A percentile compares a stretch with the other conserved stretches of the same genome.
These are phyloP conservation scores for Takashimella tepidaria DNA, from an alignment of 1,284 basidiomycete species.

Conservation along the genomic window DNA sequence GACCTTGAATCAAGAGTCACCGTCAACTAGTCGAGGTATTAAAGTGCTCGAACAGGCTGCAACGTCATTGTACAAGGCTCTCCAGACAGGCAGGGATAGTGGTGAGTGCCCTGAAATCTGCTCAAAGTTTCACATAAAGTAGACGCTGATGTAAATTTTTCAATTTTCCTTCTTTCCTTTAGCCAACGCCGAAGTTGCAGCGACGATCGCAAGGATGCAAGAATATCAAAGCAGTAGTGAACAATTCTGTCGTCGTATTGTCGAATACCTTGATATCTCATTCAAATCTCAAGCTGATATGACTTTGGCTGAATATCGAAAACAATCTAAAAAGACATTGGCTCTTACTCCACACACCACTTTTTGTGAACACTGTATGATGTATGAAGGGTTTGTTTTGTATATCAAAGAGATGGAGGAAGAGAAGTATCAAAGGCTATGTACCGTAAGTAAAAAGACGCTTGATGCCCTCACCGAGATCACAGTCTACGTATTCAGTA, in stretches of 20 bases:
- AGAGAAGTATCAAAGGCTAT: constrained; percentile 71
- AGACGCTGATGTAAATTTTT: neutral
- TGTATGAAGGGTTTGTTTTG: constrained; percentile 83
- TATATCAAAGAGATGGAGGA: constrained; percentile 96
- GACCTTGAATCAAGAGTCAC: constrained; percentile 74
- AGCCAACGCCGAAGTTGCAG: constrained; percentile 72
- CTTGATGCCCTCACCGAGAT: neutral
- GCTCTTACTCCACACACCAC: constrained; percentile 60
- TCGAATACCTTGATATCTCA: constrained; percentile 84
- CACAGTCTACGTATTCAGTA: too few relatives aligned
- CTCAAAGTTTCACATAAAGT: neutral
- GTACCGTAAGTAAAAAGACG: constrained; percentile 59
- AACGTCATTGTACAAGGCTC: constrained; percentile 87
- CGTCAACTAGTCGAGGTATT: constrained; percentile 72
- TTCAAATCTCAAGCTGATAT: constrained; percentile 62
- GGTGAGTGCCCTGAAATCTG: constrained; percentile 50
- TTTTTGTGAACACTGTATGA: constrained; percentile 75
- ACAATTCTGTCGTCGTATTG: constrained; percentile 85
- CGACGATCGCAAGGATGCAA: constrained; percentile 81
- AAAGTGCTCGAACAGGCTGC: constrained; percentile 74
- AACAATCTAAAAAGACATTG: constrained; percentile 22
- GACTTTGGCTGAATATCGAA: constrained; percentile 38
- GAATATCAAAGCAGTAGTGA: constrained; percentile 82
- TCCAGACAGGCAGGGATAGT: constrained; percentile 83
- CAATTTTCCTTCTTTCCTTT: neutral